phyloP scores from a whole-genome alignment of 345 rosid genomes.

The Lepidium sativum region DNA sequence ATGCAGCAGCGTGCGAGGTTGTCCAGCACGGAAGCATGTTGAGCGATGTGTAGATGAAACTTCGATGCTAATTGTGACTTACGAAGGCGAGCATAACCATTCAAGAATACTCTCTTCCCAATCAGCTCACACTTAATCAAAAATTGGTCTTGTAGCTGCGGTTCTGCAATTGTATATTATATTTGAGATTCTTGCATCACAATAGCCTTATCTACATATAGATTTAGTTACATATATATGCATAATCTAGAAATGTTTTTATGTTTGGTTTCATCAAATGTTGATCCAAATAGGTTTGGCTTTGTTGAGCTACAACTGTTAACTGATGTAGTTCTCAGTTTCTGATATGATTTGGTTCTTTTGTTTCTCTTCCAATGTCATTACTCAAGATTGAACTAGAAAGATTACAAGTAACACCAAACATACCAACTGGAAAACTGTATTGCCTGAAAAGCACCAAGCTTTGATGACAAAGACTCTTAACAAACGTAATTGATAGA shows the following conservation, averaged over 20 bases:
- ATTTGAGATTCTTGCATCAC: neutral
- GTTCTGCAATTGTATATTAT: slow-evolving; percentile 7
- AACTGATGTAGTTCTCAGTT: neutral
- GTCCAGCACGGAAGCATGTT: slow-evolving; percentile 79
- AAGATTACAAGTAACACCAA: neutral
- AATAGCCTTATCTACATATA: neutral
- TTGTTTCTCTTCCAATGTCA: neutral
- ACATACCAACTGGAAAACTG: neutral
- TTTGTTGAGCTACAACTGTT: neutral
- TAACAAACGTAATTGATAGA: neutral
- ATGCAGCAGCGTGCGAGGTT: slow-evolving; percentile 64
- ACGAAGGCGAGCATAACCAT: slow-evolving; percentile 76
- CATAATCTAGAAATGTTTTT: neutral
- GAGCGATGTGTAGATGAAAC: slow-evolving; percentile 68
- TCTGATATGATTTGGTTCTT: neutral
- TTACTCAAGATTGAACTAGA: neutral
- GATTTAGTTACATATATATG: neutral
- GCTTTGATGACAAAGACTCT: neutral
- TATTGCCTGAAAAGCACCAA: neutral
- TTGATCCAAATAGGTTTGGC: neutral
- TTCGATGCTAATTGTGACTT: slow-evolving; percentile 62
- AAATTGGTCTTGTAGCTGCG: neutral
- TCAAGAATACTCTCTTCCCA: slow-evolving; percentile 40
- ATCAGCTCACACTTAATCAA: slow-evolving; percentile 40
- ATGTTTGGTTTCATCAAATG: neutral